Conservation (phyloP, 1,284 basidiomycete species). For the Leccinum colubrinum region DNA sequence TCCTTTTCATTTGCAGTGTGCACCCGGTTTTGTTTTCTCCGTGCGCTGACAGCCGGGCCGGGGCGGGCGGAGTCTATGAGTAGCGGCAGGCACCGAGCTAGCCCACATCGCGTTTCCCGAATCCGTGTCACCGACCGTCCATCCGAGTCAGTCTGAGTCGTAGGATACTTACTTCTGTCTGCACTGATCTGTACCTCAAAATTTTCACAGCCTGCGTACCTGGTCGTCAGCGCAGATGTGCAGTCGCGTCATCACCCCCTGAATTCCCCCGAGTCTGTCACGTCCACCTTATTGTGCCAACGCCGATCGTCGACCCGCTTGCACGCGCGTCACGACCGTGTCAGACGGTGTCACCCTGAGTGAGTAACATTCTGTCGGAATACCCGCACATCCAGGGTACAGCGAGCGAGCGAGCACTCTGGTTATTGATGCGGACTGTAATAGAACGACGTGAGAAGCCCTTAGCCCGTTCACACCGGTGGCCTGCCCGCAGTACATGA, state of each 20-base stretch:
- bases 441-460: neutral
- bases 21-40: neutral
- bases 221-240: neutral
- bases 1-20: neutral
- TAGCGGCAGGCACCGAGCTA: neutral
- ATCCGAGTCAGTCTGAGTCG: neutral
- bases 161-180: too few species aligned
- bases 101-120: neutral
- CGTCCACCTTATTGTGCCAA: neutral
- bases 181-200: neutral
- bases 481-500: neutral
- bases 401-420: neutral
- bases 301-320: too few species aligned
- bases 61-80: neutral
- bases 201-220: neutral
- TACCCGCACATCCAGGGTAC: neutral
- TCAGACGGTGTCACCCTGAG: neutral
- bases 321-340: neutral
- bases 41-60: neutral
- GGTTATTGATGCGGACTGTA: neutral
- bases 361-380: neutral
- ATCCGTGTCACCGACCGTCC: neutral
- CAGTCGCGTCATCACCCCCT: neutral
- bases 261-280: neutral
- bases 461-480: neutral